phyloP scores from a whole-genome alignment of 2,329 filamentous ascomycete genomes.

The Neodidymelliopsis sp. region DNA sequence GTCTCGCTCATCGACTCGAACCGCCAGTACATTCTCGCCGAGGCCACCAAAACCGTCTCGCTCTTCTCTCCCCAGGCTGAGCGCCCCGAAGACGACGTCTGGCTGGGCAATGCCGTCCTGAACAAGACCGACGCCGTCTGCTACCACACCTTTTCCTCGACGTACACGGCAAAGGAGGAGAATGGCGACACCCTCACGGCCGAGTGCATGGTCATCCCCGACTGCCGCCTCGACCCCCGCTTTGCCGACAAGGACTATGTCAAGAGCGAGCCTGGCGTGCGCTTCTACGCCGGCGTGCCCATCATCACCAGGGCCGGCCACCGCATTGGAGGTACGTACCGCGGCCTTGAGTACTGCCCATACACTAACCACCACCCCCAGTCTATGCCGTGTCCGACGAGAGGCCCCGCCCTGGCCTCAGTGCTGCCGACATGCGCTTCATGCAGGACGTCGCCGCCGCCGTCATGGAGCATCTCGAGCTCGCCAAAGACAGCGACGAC shows the following conservation, averaged over 20 bases:
- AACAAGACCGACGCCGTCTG: conserved; percentile 40
- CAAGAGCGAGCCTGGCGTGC: conserved; percentile 34
- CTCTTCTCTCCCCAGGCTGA: conserved; percentile 37
- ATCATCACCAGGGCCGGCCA: conserved; percentile 39
- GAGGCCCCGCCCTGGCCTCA: conserved; percentile 32
- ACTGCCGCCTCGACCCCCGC: conserved; percentile 34
- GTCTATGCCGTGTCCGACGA: conserved; percentile 44
- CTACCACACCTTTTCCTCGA: conserved; percentile 38
- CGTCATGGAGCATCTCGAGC: conserved; percentile 44
- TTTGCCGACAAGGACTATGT: conserved; percentile 38
- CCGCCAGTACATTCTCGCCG: conserved; percentile 49
- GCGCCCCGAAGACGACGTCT: conserved; percentile 34
- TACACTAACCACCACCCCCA: neutral
- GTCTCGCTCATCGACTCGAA: conserved; percentile 49
- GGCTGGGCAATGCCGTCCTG: conserved; percentile 43
- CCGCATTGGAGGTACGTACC: conserved; percentile 31
- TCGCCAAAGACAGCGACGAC: conserved; percentile 37
- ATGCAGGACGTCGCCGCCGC: conserved; percentile 43
- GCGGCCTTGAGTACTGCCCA: neutral
- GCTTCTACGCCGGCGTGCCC: conserved; percentile 46
- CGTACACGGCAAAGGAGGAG: conserved; percentile 28
- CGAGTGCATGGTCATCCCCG: conserved; percentile 36
- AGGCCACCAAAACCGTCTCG: conserved; percentile 48
- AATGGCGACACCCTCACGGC: conserved; percentile 29
- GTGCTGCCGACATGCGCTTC: conserved; percentile 36